Conservation (phyloP, 2,329 filamentous ascomycete genomes). For the Sporothrix inflata region DNA sequence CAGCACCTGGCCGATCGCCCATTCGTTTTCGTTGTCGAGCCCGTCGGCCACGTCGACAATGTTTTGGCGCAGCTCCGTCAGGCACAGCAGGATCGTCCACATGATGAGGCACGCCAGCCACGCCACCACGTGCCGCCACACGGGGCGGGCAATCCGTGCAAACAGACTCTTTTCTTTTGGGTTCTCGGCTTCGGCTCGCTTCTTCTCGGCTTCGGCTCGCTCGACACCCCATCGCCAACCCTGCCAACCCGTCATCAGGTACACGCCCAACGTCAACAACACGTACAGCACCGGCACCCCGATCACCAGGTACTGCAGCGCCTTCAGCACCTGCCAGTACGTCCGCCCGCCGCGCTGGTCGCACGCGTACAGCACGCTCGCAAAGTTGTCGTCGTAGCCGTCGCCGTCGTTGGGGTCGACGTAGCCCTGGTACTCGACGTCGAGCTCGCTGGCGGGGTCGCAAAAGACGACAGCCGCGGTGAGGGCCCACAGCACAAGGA, state of each 20-base stretch:
- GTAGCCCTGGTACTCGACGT: slow-evolving; percentile 27
- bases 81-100: slow-evolving; percentile 29
- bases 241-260: background rate
- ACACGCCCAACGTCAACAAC: slow-evolving; percentile 24
- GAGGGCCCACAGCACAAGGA: slow-evolving; percentile 32
- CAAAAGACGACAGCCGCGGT: slow-evolving; percentile 29
- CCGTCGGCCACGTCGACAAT: slow-evolving; percentile 30
- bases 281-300: slow-evolving; percentile 33
- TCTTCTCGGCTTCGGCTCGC: background rate
- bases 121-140: slow-evolving; percentile 27
- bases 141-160: background rate
- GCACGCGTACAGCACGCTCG: slow-evolving; percentile 24
- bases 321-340: slow-evolving; percentile 32
- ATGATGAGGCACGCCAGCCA: slow-evolving; percentile 29
- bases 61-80: slow-evolving; percentile 26
- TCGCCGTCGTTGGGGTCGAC: slow-evolving; percentile 20
- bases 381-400: background rate
- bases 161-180: background rate
- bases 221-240: background rate
- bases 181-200: background rate
- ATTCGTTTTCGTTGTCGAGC: slow-evolving; percentile 25
- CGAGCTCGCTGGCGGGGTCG: slow-evolving; percentile 32
- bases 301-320: slow-evolving; percentile 30
- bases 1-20: slow-evolving; percentile 33
- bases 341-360: slow-evolving; percentile 31